Conservation (phyloP, 1,139 yeast species). For the Hyphopichia buzzinii region DNA sequence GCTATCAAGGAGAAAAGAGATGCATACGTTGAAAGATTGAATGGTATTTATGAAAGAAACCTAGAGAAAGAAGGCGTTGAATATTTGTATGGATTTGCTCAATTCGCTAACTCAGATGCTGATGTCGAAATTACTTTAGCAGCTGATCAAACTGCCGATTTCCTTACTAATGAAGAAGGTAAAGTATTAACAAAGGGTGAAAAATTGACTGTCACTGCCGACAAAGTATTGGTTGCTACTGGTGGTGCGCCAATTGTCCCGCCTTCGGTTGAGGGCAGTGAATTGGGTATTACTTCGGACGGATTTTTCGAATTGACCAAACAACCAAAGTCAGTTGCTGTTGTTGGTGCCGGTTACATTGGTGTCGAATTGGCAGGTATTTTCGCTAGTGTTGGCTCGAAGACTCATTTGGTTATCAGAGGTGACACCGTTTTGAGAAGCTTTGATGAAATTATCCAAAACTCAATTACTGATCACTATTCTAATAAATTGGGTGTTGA, state of each 20-base stretch:
- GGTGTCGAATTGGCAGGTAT: slow-evolving; percentile 96
- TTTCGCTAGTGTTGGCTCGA: slow-evolving; percentile 83
- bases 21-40: slow-evolving; percentile 81
- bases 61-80: slow-evolving; percentile 87
- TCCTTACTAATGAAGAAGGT: slow-evolving; percentile 23
- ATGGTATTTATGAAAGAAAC: slow-evolving; percentile 90
- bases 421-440: slow-evolving; percentile 86
- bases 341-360: slow-evolving; percentile 98
- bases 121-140: slow-evolving; percentile 69
- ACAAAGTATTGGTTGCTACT: slow-evolving; percentile 82
- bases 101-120: slow-evolving; percentile 60
- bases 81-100: slow-evolving; percentile 82
- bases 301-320: slow-evolving; percentile 79
- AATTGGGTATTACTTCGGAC: slow-evolving; percentile 83
- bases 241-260: slow-evolving; percentile 88
- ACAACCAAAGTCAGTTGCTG: slow-evolving; percentile 90
- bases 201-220: slow-evolving; percentile 67
- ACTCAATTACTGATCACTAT: slow-evolving; percentile 76
- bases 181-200: slow-evolving; percentile 43
- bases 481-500: slow-evolving; percentile 72
- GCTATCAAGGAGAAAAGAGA: slow-evolving; percentile 82
- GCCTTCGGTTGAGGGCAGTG: slow-evolving; percentile 70
- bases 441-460: slow-evolving; percentile 80
- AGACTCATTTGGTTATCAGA: slow-evolving; percentile 84
- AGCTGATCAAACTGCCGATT: slow-evolving; percentile 41